A percentile compares a stretch with the other conserved stretches of the same genome.
phyloP scores from a whole-genome alignment of 163 green algal genomes.

The Scenedesmus sp. region DNA sequence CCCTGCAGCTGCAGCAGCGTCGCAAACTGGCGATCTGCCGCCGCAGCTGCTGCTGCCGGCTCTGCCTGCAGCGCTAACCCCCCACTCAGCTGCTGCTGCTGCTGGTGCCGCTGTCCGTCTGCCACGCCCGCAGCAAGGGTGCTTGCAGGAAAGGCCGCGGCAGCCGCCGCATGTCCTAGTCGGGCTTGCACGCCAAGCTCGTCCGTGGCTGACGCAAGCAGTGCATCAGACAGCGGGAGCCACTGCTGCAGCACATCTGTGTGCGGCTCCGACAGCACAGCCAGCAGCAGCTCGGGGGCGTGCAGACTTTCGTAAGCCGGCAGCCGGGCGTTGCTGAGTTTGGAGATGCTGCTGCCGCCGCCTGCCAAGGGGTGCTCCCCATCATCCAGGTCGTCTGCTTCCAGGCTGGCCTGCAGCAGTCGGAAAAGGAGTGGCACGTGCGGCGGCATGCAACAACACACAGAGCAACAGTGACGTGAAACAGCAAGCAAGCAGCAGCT shows the following conservation, averaged over 20 bases:
- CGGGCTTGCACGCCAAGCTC: conserved; percentile 24
- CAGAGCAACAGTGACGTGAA: too few relatives aligned
- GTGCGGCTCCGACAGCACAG: conserved; percentile 25
- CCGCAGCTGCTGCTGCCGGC: neutral
- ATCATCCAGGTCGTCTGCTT: neutral
- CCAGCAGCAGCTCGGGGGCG: conserved; percentile 43
- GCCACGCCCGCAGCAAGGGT: neutral
- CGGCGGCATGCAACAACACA: too few relatives aligned
- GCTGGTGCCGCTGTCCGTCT: neutral
- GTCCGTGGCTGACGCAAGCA: neutral
- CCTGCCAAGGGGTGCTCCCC: neutral
- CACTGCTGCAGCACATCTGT: conserved; percentile 12
- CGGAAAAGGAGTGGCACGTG: neutral
- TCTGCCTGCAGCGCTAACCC: neutral
- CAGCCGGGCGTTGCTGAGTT: neutral
- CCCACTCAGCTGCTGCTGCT: neutral
- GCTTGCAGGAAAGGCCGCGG: conserved; percentile 20
- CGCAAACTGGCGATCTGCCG: neutral
- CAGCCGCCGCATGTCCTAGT: neutral
- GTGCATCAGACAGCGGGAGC: neutral
- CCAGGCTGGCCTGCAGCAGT: neutral
- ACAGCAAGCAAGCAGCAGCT: too few relatives aligned
- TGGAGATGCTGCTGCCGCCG: neutral
- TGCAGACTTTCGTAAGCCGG: conserved; percentile 24
- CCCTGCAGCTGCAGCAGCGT: conserved; percentile 33